Conservation (phyloP, 2,329 filamentous ascomycete genomes). For the Calonectria honghensis region DNA sequence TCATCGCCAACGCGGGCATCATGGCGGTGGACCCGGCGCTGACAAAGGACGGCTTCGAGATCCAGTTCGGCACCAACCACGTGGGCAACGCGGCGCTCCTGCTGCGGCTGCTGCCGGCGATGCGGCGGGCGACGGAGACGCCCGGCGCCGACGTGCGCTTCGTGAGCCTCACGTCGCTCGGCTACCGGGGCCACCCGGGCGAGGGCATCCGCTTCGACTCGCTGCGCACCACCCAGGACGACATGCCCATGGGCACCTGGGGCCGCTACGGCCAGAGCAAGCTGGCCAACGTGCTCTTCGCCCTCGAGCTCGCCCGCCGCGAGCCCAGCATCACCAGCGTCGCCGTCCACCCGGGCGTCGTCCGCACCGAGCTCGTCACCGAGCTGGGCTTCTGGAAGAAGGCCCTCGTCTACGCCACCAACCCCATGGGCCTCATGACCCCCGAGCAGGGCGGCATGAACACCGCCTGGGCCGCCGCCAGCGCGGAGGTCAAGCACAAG, state of each 20-base stretch:
- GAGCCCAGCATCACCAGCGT: conserved; percentile 65
- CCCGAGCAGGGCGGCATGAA: conserved; percentile 57
- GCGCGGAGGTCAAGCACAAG: conserved; percentile 42
- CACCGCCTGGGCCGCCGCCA: conserved; percentile 58
- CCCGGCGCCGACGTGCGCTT: conserved; percentile 47
- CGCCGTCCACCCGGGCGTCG: conserved; percentile 69
- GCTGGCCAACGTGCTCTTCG: conserved; percentile 68
- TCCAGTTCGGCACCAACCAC: conserved; percentile 62
- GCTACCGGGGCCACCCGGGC: conserved; percentile 52
- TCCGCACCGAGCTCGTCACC: conserved; percentile 56
- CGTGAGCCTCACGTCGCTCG: conserved; percentile 56
- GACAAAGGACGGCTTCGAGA: conserved; percentile 60
- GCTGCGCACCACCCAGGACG: conserved; percentile 53
- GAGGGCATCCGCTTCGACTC: conserved; percentile 56
- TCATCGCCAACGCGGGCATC: conserved; percentile 63
- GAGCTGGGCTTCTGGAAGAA: conserved; percentile 51
- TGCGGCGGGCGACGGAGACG: conserved; percentile 48
- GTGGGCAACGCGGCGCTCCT: conserved; percentile 57
- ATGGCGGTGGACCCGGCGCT: conserved; percentile 54
- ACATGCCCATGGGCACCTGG: conserved; percentile 60
- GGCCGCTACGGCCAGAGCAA: conserved; percentile 71
- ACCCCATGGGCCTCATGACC: conserved; percentile 48
- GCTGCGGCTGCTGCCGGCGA: conserved; percentile 58
- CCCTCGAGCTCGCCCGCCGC: conserved; percentile 65
- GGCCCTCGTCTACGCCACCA: conserved; percentile 52